These are phyloP conservation scores for Saccharomyces hybrid DNA, from an alignment of 1,139 yeast genomes.

Conservation along the genomic window DNA sequence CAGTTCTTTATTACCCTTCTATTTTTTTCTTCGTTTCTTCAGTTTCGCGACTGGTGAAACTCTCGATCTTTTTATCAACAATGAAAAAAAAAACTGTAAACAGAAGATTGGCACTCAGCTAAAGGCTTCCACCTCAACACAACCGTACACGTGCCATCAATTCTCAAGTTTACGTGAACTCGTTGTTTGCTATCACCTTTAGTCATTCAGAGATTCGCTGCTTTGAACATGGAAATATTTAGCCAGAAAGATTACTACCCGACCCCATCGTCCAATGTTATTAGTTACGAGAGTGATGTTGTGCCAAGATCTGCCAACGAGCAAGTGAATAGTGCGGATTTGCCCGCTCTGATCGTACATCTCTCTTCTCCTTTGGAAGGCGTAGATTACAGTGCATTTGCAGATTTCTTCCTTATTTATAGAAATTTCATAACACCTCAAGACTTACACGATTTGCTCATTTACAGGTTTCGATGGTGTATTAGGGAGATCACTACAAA, in stretches of 20 bases:
- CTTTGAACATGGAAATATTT: constrained; percentile 20
- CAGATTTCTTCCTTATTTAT: constrained; percentile 82
- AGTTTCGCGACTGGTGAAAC: background rate
- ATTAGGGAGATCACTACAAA: constrained; percentile 36
- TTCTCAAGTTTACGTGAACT: background rate
- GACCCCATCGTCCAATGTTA: constrained; percentile 23
- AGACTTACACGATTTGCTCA: constrained; percentile 51
- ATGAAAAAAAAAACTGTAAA: constrained; percentile 1
- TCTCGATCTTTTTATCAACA: background rate
- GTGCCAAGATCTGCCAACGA: constrained; percentile 8
- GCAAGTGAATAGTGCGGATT: constrained; percentile 29
- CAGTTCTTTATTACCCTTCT: background rate
- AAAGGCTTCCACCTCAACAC: background rate
- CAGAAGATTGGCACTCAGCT: background rate
- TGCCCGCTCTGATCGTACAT: constrained; percentile 56
- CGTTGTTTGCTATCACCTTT: background rate
- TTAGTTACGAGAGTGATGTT: constrained; percentile 14
- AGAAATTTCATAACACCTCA: constrained; percentile 57
- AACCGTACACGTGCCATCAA: background rate
- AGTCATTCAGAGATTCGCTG: background rate
- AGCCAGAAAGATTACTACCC: constrained; percentile 28
- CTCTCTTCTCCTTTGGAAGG: constrained; percentile 66
- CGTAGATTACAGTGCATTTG: constrained; percentile 66
- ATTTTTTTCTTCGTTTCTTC: background rate
- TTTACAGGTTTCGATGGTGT: constrained; percentile 70